These are phyloP conservation scores for Oryza australiensis DNA, from an alignment of 176 grass and related monocot genomes.

Conservation along the genomic window DNA sequence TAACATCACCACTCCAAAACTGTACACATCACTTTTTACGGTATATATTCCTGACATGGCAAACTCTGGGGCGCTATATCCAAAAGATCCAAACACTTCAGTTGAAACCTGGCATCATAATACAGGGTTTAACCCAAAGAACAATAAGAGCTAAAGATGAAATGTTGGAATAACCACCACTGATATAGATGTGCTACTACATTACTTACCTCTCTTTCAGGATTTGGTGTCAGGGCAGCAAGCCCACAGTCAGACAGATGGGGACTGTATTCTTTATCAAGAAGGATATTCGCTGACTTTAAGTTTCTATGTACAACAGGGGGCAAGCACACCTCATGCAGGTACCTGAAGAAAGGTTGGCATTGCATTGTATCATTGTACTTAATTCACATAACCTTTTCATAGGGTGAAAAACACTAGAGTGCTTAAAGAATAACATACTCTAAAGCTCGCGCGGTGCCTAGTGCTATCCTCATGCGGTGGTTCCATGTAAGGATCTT, in stretches of 20 bases:
- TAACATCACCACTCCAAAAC: conserved; percentile 94
- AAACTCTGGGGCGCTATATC: conserved; percentile 92
- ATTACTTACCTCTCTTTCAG: conserved; percentile 78
- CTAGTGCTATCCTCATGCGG: conserved; percentile 70
- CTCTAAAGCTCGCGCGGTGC: conserved; percentile 86
- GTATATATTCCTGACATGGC: conserved; percentile 90
- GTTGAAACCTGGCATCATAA: conserved; percentile 57
- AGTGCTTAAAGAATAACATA: conserved; percentile 47
- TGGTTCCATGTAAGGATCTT: conserved; percentile 78
- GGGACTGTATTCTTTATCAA: conserved; percentile 80
- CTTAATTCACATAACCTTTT: neutral
- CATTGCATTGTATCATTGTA: conserved; percentile 1
- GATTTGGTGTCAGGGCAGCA: conserved; percentile 86
- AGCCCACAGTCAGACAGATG: conserved; percentile 91
- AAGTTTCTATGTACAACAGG: conserved; percentile 78
- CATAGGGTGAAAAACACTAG: neutral
- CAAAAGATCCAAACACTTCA: conserved; percentile 78
- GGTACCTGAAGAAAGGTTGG: conserved; percentile 58
- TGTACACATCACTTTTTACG: conserved; percentile 91
- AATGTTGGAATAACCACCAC: neutral
- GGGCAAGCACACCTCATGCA: conserved; percentile 95
- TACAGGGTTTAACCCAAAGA: neutral
- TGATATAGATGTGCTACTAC: neutral
- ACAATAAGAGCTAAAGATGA: neutral
- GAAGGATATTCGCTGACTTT: conserved; percentile 90